Evolutionary conservation across 1,284 basidiomycete species (phyloP), one percentile per base, ranked within the genome.

Genomic region (Gymnopus androsaceus): DNA sequence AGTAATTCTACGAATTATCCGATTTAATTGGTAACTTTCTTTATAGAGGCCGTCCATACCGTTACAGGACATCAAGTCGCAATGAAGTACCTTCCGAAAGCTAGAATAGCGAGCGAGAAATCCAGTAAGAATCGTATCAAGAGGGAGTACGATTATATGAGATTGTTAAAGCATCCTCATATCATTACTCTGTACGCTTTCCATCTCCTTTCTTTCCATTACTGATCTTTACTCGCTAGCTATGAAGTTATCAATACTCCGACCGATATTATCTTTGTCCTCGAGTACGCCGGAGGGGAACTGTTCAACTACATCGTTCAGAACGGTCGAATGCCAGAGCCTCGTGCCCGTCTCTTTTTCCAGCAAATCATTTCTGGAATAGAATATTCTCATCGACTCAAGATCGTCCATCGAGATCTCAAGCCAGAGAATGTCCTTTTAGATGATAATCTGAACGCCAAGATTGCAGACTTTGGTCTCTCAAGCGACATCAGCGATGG

Each of bases 1-100:
- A 73, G 93, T 80, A 41, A 51, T 47, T 41, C 37, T 33, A 45
- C 21, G n/a, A 27, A 48, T 47, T 42, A 54, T 60, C 58, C 56
- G 44, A 56, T 57, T 60, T 58, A 54, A 42, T 51, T 53, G n/a
- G n/a, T n/a, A n/a, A n/a, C n/a, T n/a, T 57, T 38, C 23, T 58
- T 41, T 65, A 59, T 71, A 98, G 94, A 96, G 81, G 96, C 94
- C 31, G 87, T 87, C 12, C 96, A 99, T 71, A 91, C 91, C 40
- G 84, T 98, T 63, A 98, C 96, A 0, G 94, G 95, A 0, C 94
- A 98, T 68, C 88, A 88, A 64, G 96, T 99, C 41, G 96, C 96
- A 3, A 94, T 99, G 90, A 98, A 98, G 78, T 94, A 94, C 68
- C 94, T 98, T 66, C 94, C 94, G 58, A 94, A 96, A 69, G 90